These are phyloP conservation scores for Colletotrichum plurivorum DNA, from an alignment of 2,329 filamentous ascomycete genomes.

Conservation along the genomic window DNA sequence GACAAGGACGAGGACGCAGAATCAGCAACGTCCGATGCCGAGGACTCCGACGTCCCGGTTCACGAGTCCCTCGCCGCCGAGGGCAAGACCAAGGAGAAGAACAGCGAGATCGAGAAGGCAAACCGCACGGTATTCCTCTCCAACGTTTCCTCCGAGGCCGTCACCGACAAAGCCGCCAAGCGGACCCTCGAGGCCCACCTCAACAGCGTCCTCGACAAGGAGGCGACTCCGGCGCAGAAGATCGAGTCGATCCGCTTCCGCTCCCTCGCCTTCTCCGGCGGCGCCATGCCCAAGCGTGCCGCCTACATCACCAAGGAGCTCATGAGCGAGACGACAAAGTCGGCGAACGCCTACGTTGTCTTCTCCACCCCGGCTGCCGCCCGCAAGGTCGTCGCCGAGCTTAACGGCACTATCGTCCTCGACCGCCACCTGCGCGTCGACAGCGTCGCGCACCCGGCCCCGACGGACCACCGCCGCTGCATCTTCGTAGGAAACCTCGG, in stretches of 20 bases:
- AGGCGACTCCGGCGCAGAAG: slow-evolving; percentile 73
- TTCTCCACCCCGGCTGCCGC: slow-evolving; percentile 84
- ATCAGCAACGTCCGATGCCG: slow-evolving; percentile 45
- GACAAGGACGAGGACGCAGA: slow-evolving; percentile 62
- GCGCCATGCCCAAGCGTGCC: slow-evolving; percentile 89
- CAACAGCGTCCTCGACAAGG: slow-evolving; percentile 76
- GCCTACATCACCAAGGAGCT: slow-evolving; percentile 92
- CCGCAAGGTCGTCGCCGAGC: slow-evolving; percentile 78
- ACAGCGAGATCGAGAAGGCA: slow-evolving; percentile 83
- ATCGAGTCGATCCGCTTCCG: slow-evolving; percentile 95
- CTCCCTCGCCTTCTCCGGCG: slow-evolving; percentile 86
- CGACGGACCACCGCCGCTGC: slow-evolving; percentile 87
- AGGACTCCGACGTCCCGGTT: slow-evolving; percentile 57
- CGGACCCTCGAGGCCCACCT: slow-evolving; percentile 84
- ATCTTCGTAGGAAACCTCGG: slow-evolving; percentile 97
- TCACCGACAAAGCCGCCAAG: slow-evolving; percentile 85
- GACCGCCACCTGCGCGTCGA: slow-evolving; percentile 93
- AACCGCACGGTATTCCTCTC: slow-evolving; percentile 91
- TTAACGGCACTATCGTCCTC: slow-evolving; percentile 89
- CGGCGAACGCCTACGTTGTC: slow-evolving; percentile 94
- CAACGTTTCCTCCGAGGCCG: slow-evolving; percentile 88
- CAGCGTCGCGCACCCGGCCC: slow-evolving; percentile 87
- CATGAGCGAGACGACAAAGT: slow-evolving; percentile 92
- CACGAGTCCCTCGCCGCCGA: slow-evolving; percentile 71
- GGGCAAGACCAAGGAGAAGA: slow-evolving; percentile 62